Conservation (phyloP, 2,329 filamentous ascomycete species). For the Paracamarosporium sp. region DNA sequence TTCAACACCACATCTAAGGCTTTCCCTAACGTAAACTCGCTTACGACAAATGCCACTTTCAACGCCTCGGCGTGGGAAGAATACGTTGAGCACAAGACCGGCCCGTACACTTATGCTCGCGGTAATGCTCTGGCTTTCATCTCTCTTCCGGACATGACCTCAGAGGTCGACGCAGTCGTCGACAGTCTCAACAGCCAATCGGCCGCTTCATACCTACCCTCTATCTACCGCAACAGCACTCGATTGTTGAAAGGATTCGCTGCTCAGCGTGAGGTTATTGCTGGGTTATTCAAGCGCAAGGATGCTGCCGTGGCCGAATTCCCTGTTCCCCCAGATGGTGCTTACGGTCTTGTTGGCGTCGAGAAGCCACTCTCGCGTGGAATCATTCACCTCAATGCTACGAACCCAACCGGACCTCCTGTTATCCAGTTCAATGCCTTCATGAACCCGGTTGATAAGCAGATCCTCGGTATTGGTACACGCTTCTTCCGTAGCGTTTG, state of each 20-base stretch:
- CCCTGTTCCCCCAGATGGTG: constrained; percentile 45
- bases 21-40: constrained; percentile 30
- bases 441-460: constrained; percentile 32
- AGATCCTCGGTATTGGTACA: constrained; percentile 39
- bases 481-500: constrained; percentile 41
- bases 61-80: constrained; percentile 38
- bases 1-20: constrained; percentile 29
- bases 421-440: constrained; percentile 33
- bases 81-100: constrained; percentile 40
- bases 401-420: constrained; percentile 37
- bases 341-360: constrained; percentile 31
- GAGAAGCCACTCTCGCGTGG: constrained; percentile 43
- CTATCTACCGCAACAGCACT: constrained; percentile 27
- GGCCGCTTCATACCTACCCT: constrained; percentile 28
- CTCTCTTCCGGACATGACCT: constrained; percentile 15
- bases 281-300: constrained; percentile 25
- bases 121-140: constrained; percentile 34
- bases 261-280: constrained; percentile 25
- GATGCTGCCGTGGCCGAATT: constrained; percentile 33
- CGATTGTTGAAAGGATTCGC: constrained; percentile 28
- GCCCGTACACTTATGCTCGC: constrained; percentile 34
- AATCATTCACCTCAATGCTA: constrained; percentile 41
- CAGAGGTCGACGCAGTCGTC: constrained; percentile 19
- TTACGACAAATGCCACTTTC: constrained; percentile 40
- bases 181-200: constrained; percentile 30